Evolutionary conservation across 495 filamentous ascomycete genomes (phyloP).

Genomic region (Aspergillus affinis): DNA sequence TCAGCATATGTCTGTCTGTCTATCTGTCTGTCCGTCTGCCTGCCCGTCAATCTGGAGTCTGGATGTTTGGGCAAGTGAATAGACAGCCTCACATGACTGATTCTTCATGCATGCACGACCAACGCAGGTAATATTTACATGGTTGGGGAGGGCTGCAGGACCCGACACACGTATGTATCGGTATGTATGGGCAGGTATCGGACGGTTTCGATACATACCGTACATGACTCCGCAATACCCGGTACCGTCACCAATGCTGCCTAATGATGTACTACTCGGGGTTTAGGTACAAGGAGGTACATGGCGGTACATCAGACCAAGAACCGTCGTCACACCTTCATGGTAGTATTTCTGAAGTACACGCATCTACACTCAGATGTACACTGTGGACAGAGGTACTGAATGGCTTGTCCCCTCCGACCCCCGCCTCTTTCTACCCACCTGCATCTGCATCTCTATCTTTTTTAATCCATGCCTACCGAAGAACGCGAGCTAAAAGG

Average conservation of each 20-base stretch:
- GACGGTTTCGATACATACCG: neutral
- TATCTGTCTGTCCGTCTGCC: neutral
- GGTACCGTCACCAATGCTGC: too few relatives aligned
- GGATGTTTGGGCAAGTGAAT: conserved; percentile 2
- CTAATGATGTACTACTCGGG: too few relatives aligned
- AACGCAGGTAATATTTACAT: conserved; percentile 21
- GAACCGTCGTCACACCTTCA: neutral
- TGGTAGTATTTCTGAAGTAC: neutral
- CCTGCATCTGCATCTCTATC: neutral
- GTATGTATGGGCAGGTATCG: conserved; percentile 4
- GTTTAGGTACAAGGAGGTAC: too few relatives aligned
- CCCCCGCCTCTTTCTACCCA: neutral
- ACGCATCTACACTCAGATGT: neutral
- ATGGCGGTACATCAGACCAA: neutral
- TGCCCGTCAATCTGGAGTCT: neutral
- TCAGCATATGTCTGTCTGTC: neutral
- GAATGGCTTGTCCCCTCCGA: too few relatives aligned
- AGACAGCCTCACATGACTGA: conserved; percentile 39
- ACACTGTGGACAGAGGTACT: too few relatives aligned
- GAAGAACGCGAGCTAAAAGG: neutral
- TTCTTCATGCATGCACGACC: conserved; percentile 44
- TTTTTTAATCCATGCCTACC: neutral
- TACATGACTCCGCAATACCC: too few relatives aligned
- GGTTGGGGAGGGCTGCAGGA: conserved; percentile 11
- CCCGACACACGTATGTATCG: neutral